These are phyloP conservation scores for Saccharomycopsis javanensis DNA, from an alignment of 805 yeast species.

Conservation along the genomic window DNA sequence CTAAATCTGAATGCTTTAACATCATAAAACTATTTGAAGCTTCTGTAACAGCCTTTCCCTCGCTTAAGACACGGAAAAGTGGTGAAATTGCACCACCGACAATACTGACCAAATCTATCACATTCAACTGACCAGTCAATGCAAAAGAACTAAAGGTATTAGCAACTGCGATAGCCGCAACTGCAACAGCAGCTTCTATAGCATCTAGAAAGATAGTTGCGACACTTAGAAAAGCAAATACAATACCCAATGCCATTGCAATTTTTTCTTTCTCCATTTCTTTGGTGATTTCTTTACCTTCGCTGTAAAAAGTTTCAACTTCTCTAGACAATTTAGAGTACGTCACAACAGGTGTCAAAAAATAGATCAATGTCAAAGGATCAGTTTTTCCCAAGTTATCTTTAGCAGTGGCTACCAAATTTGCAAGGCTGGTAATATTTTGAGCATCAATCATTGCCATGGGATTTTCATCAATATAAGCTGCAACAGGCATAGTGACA, in stretches of 20 bases:
- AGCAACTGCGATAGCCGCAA: neutral
- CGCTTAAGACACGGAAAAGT: neutral
- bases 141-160: conserved; percentile 2
- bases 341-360: conserved; percentile 7
- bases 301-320: conserved; percentile 2
- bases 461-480: conserved; percentile 8
- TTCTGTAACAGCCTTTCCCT: neutral
- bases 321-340: neutral
- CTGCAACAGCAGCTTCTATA: conserved; percentile 1
- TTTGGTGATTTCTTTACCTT: conserved; percentile 1
- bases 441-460: neutral
- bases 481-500: conserved; percentile 6
- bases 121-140: conserved; percentile 3
- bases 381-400: neutral
- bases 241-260: conserved; percentile 11
- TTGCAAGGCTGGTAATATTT: conserved; percentile 9
- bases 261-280: conserved; percentile 2
- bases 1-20: neutral
- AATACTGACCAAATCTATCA: neutral
- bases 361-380: conserved; percentile 8
- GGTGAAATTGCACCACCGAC: conserved; percentile 3
- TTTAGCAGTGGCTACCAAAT: conserved; percentile 6
- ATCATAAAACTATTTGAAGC: conserved; percentile 3
- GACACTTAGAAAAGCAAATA: conserved; percentile 9
- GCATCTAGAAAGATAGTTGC: conserved; percentile 9